phyloP scores from a whole-genome alignment of 345 rosid genomes.

The Camelina laxa region DNA sequence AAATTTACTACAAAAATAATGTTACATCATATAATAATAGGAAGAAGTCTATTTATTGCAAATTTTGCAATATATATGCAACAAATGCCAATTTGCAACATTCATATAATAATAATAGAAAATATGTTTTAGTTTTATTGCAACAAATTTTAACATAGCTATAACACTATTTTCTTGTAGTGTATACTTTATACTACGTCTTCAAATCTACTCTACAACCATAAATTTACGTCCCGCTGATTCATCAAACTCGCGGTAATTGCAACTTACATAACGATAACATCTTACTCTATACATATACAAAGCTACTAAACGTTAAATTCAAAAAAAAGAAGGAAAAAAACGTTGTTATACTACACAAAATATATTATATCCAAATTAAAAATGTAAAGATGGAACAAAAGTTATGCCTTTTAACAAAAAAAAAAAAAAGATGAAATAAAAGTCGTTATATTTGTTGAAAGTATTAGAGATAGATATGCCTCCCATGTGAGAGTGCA shows the following conservation, averaged over 20 bases:
- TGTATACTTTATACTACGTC: neutral
- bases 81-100: too few species aligned
- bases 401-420: too few species aligned
- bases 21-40: too few species aligned
- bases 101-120: too few species aligned
- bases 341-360: neutral
- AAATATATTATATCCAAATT: neutral
- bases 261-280: constrained; percentile 4
- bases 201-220: neutral
- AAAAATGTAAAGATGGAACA: constrained; percentile 14
- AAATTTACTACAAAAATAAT: too few species aligned
- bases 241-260: neutral
- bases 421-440: constrained; percentile 12
- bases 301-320: too few species aligned
- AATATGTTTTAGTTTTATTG: too few species aligned
- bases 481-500: constrained; percentile 41
- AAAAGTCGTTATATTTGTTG: constrained; percentile 37
- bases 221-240: neutral
- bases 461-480: constrained; percentile 26
- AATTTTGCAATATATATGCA: too few species aligned
- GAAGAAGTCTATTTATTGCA: too few species aligned
- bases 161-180: too few species aligned
- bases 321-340: too few species aligned
- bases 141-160: too few species aligned
- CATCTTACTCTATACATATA: neutral